Conservation (phyloP, 345 rosid species). For the Ricinus communis region DNA sequence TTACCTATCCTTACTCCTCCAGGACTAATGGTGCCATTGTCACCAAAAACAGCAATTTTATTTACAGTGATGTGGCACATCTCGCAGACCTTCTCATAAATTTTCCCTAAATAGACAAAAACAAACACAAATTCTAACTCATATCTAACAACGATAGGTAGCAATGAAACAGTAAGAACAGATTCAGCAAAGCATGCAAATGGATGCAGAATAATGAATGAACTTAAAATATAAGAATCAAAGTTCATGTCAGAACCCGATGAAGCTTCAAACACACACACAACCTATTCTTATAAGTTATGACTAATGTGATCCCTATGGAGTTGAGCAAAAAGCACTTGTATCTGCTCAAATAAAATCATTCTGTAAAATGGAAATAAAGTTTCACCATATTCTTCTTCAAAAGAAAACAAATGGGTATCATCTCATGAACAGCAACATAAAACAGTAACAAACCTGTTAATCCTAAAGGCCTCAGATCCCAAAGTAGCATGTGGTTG, state of each 20-base stretch:
- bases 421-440: not conserved
- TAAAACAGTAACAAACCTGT: constrained; percentile 50
- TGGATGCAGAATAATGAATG: not conserved
- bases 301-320: not conserved
- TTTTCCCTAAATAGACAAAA: constrained; percentile 15
- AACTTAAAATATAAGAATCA: not conserved
- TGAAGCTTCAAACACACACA: not conserved
- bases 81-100: constrained; percentile 30
- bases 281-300: not conserved
- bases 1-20: constrained; percentile 32
- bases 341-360: too few relatives aligned
- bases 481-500: constrained; percentile 95
- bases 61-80: constrained; percentile 30
- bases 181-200: not conserved
- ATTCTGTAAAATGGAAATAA: too few relatives aligned
- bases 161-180: not conserved
- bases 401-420: too few relatives aligned
- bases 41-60: constrained; percentile 30
- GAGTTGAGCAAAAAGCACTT: too few relatives aligned
- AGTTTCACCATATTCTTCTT: too few relatives aligned
- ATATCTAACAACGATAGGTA: not conserved
- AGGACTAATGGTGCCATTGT: constrained; percentile 25
- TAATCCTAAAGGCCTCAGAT: constrained; percentile 74
- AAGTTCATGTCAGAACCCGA: not conserved
- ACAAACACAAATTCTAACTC: not conserved